Base-by-base conservation (phyloP, 208 protist genomes). In the Crithidia brevicula region DNA sequence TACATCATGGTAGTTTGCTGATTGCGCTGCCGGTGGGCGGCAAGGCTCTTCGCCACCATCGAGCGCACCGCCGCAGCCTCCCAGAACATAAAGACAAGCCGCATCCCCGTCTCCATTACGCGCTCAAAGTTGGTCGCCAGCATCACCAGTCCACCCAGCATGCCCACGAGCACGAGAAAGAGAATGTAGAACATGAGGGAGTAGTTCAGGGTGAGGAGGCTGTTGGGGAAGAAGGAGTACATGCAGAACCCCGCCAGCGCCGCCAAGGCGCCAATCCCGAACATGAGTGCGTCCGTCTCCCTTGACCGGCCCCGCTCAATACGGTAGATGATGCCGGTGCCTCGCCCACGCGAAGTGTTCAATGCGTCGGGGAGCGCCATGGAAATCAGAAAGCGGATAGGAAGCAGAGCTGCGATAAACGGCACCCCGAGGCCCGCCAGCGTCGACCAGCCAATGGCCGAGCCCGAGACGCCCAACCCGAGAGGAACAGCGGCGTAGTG, bases 1-100 rank as follows among this genome's bases (percentile, higher is more conserved):
- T 98, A 99, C 86, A 98, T 97, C 11, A 98, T 73, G 4, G 97
- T 94, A 0, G 97, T 98, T 67, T 98, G 97, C 28, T 91, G 85
- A 57, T 99, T 99, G 42, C 96, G 67, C 25, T 68, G 33, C 30
- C 86, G 85, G 53, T 99, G 97, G 13, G 95, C 82, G 4, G 91
- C 65, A 3, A 98, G 64, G 71, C 94, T 98, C 77, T 98, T 98
- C 8, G 77, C 6, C 11, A 98, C 77, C 25, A 97, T 59, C 13
- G 51, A 28, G 22, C 82, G 69, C 8, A 96, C 78, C 8, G 89
- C 70, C 1, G 11, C 13, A 10, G 66, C 81, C 67, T 98, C 92
- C 93, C 92, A 98, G 62, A 92, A 98, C 2, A 98, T 77, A 28
- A 98, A 77, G 0, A 87, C 8, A 22, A 80, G 65, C 18, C 63